Evolutionary conservation across 1,284 basidiomycete species (phyloP), one percentile per base, ranked within the genome.

Genomic region (Ceratobasidium sp.): DNA sequence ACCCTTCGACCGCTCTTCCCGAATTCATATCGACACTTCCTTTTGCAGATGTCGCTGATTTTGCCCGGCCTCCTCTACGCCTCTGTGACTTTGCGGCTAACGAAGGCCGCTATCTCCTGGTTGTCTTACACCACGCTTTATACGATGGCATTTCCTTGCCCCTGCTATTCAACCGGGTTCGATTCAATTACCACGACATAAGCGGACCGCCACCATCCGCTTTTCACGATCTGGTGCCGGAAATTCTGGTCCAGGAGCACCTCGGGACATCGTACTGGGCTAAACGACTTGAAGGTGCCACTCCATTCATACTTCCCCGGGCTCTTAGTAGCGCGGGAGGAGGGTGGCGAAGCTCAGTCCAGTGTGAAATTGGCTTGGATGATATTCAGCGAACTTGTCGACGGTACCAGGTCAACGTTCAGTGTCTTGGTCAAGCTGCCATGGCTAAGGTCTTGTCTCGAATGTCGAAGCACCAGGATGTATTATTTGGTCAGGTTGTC

Each of bases 81-180:
- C 47, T 72, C 11, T 72, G 69, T 24, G 56, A 72, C 36, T 72
- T 53, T 31, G 31, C 50, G 33, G 27, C 54, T 22, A 73, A 75
- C 19, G 74, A 72, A 6, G 50, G 74, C 24, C 71, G 77, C 65
- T 76, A 76, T 24, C 81, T 88, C 3, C 82, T 86, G 14, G 77
- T 88, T 6, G 81, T 84, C 47, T 81, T 88, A 79, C 87, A 88
- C 75, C 87, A 88, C 78, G 85, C 86, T 1, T 77, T 88, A n/a
- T 88, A 88, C 75, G 87, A 88, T 75, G 87, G 87, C 5, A 76
- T 85, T 15, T 86, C 86, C 17, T 78, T 87, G 29, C 79, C 80
- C 9, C 80, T 78, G 36, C 80, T 88, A 2, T 78, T 86, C 29
- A 77, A 82, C 9, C 72, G 79, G 31, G 82, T 87, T 1, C 78